phyloP scores from a whole-genome alignment of 805 yeast species.

The Ogataea dorogensis region DNA sequence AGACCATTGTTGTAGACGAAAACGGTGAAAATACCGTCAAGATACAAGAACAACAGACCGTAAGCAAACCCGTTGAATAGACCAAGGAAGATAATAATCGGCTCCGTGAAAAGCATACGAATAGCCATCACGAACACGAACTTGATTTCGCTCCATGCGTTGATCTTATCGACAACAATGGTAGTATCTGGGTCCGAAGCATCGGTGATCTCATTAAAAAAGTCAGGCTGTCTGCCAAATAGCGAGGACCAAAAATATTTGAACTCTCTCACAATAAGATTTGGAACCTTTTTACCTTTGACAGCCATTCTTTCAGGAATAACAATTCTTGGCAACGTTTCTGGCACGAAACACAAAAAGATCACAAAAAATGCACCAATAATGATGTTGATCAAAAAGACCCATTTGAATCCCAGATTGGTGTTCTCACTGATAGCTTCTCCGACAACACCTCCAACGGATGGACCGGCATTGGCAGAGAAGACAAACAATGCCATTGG shows the following conservation, averaged over 20 bases:
- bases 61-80: conserved; percentile 37
- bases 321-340: conserved; percentile 37
- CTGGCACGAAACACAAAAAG: conserved; percentile 30
- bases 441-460: conserved; percentile 37
- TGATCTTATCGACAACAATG: conserved; percentile 24
- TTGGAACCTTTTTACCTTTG: conserved; percentile 25
- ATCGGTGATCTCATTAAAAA: conserved; percentile 19
- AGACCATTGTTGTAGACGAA: conserved; percentile 35
- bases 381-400: conserved; percentile 34
- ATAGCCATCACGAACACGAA: conserved; percentile 34
- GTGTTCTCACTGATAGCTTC: conserved; percentile 34
- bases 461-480: conserved; percentile 37
- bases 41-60: conserved; percentile 36
- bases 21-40: conserved; percentile 37
- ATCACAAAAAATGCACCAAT: conserved; percentile 29
- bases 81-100: conserved; percentile 35
- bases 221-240: conserved; percentile 23
- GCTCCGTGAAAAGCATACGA: conserved; percentile 36
- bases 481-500: conserved; percentile 37
- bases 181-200: conserved; percentile 20
- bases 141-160: conserved; percentile 29
- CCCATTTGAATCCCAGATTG: conserved; percentile 33
- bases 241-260: conserved; percentile 18
- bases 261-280: conserved; percentile 29
- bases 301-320: conserved; percentile 32